Base-by-base conservation (phyloP, 164 flowering plant genomes). In the Aristolochia contorta region DNA sequence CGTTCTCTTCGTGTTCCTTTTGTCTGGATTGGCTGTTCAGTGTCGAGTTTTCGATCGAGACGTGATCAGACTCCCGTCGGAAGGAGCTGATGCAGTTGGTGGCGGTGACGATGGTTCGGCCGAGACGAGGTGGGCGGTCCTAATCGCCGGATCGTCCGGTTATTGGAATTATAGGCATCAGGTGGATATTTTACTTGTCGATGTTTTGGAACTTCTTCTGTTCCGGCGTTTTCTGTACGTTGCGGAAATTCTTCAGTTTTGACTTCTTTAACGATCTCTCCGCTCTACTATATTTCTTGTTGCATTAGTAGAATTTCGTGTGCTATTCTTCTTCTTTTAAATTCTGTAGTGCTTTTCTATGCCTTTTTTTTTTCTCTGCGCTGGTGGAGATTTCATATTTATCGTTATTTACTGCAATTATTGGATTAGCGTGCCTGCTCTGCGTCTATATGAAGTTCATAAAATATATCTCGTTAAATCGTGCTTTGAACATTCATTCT, bases 161-260 rank as follows among this genome's bases (percentile, higher is more conserved):
- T 86, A 77, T 72, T 75, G 80, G 77, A 86, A 86, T 65, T 86
- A 86, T 65, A 73, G 93, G 60, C 93, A 86, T 55, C 93, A 86
- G 93, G 93, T 86, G 16, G 16, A 22, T 54, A 54, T 24, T 48
- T 50, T 27, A 24, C 12, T 50, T 30, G 20, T 14, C 25, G 56
- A 52, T n/a, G 54, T 50, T 49, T 49, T 50, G 27, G 56, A 53
- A 13, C 6, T 21, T 21, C 16, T 15, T 54, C 16, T 23, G 33
- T 49, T 49, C 15, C 8, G 22, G 53, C 19, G 6, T 49, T 18
- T 5, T 49, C 22, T 18, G 8, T 49, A 4, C 19, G 53, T 13
- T 18, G 53, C 8, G 4, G 30, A 16, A 18, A 18, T 16, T 20
- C 53, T 18, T 18, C 53, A 1, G 53, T 5, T 49, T 4, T 49